These are phyloP conservation scores for Ceratobasidium sp. DNA, from an alignment of 1,284 basidiomycete genomes.

Conservation along the genomic window DNA sequence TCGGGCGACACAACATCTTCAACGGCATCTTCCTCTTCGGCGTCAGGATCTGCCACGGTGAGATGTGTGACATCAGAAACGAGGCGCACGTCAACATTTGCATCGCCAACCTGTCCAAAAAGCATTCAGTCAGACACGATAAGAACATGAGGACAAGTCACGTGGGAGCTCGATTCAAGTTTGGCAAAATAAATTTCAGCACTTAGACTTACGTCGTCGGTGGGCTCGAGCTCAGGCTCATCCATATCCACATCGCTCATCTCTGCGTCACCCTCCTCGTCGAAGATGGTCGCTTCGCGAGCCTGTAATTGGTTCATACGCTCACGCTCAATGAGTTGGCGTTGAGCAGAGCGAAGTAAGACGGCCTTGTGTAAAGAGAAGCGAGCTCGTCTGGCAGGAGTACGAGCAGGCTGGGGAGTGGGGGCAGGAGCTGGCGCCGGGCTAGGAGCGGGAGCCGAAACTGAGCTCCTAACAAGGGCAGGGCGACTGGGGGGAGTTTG, in stretches of 20 bases:
- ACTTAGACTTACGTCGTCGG: conserved; percentile 15
- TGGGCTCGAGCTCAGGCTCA: conserved; percentile 17
- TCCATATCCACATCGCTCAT: conserved; percentile 35
- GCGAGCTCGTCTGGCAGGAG: conserved; percentile 50
- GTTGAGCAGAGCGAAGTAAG: conserved; percentile 75
- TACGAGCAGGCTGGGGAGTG: conserved; percentile 62
- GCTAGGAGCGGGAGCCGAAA: conserved; percentile 31
- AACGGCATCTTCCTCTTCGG: conserved; percentile 43
- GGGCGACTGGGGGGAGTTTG: conserved; percentile 49
- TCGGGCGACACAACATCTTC: conserved; percentile 31
- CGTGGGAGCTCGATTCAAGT: neutral
- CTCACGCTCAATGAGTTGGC: conserved; percentile 63
- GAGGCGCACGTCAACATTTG: conserved; percentile 24
- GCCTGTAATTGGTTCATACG: conserved; percentile 37
- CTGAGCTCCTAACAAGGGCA: conserved; percentile 49
- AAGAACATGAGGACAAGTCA: neutral
- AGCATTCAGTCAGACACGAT: neutral
- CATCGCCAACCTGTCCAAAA: conserved; percentile 20
- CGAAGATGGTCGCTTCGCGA: conserved; percentile 33
- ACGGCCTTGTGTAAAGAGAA: conserved; percentile 75
- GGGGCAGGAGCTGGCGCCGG: conserved; percentile 45
- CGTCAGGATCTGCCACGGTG: conserved; percentile 35
- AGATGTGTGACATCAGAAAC: conserved; percentile 20
- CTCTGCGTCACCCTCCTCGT: conserved; percentile 29
- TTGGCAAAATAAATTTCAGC: conserved; percentile 21